Evolutionary conservation across 169 alveolate species (phyloP).

Genomic region (Eimeria tenella): DNA sequence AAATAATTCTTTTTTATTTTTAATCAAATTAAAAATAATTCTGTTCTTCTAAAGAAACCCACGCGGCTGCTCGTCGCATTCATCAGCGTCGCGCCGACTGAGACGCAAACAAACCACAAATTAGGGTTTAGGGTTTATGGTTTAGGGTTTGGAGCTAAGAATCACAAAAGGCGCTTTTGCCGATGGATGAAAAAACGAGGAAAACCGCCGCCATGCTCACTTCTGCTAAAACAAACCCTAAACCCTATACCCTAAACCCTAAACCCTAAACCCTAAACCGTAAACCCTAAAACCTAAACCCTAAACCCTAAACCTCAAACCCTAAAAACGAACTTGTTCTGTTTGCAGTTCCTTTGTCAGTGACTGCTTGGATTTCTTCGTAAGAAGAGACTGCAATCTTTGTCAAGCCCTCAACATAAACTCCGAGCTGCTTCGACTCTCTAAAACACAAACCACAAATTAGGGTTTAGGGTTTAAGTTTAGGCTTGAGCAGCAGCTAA

Average conservation of each 20-base stretch:
- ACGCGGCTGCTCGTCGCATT: slow-evolving; percentile 87
- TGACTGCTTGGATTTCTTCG: slow-evolving; percentile 86
- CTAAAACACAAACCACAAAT: slow-evolving; percentile 78
- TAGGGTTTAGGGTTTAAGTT: not conserved
- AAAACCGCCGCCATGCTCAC: not conserved
- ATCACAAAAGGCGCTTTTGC: not conserved
- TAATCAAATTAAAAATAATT: not conserved
- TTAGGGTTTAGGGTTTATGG: not conserved
- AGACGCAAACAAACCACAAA: not conserved
- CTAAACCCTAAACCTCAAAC: slow-evolving; percentile 9
- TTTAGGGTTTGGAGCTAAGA: not conserved
- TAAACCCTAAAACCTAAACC: slow-evolving; percentile 7
- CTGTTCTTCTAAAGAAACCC: not conserved
- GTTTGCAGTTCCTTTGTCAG: slow-evolving; percentile 90
- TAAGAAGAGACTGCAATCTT: slow-evolving; percentile 89
- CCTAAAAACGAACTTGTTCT: slow-evolving; percentile 81
- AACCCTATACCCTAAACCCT: slow-evolving; percentile 23
- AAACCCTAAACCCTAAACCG: slow-evolving; percentile 3
- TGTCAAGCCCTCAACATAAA: slow-evolving; percentile 91
- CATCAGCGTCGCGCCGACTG: slow-evolving; percentile 91
- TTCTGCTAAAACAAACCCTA: not conserved
- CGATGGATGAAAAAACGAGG: not conserved
- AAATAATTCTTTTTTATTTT: not conserved
- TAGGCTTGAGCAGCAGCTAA: not conserved
- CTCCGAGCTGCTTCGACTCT: slow-evolving; percentile 89